These are phyloP conservation scores for Phyllostachys edulis DNA, from an alignment of 176 grass and related monocot genomes.

Conservation along the genomic window DNA sequence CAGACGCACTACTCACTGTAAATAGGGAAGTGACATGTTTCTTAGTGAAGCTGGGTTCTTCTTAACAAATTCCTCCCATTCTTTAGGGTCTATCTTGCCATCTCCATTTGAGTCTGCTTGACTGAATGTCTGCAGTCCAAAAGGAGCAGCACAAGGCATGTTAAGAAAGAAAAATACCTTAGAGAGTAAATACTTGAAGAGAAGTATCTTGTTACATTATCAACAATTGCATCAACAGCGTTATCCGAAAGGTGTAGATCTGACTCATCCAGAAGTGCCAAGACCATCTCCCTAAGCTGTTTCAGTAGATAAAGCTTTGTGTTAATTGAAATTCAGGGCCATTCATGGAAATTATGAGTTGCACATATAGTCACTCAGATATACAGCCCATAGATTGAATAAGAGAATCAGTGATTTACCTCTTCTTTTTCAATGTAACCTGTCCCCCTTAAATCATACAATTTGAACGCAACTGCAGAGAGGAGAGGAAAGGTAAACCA, in stretches of 20 bases:
- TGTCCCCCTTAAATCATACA: conserved; percentile 79
- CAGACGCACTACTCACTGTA: conserved; percentile 44
- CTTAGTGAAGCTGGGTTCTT: conserved; percentile 60
- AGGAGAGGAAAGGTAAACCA: not conserved
- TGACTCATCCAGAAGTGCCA: conserved; percentile 69
- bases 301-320: not conserved
- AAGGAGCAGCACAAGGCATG: not conserved
- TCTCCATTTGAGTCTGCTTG: conserved; percentile 77
- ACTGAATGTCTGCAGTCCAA: conserved; percentile 60
- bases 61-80: conserved; percentile 75
- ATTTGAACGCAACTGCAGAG: conserved; percentile 69
- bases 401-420: conserved; percentile 28
- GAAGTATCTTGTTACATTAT: conserved; percentile 45
- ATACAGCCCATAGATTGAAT: not conserved
- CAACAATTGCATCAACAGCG: conserved; percentile 56
- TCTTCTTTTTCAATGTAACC: conserved; percentile 84
- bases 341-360: not conserved
- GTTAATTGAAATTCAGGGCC: not conserved
- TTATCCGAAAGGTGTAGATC: conserved; percentile 55
- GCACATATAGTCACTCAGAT: not conserved
- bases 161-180: not conserved
- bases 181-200: not conserved
- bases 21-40: conserved; percentile 87
- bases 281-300: conserved; percentile 80
- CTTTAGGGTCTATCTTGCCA: conserved; percentile 68